These are phyloP conservation scores for Polygonum maritimum DNA, from an alignment of 148 eudicot species.

Conservation along the genomic window DNA sequence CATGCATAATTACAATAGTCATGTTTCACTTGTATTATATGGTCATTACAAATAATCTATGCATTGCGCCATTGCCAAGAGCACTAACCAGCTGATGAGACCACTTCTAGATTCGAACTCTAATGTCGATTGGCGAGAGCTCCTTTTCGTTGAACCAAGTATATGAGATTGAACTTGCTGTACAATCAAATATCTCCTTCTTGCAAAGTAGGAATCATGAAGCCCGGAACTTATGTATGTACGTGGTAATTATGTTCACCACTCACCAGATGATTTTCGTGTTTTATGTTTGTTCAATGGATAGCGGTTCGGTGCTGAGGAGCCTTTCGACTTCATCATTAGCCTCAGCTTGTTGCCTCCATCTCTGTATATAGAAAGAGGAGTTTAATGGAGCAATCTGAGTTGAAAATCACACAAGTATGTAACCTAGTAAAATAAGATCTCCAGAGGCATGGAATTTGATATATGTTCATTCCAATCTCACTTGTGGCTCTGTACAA, in stretches of 20 bases:
- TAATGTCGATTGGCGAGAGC: background rate
- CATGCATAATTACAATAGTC: background rate
- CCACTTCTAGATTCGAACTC: background rate
- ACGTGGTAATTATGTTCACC: background rate
- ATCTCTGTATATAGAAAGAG: conserved; percentile 33
- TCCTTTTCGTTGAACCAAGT: background rate
- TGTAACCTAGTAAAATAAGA: background rate
- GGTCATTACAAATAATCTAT: background rate
- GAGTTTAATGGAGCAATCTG: background rate
- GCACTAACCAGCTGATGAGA: background rate
- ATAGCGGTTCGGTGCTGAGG: conserved; percentile 38
- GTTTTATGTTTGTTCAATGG: conserved; percentile 28
- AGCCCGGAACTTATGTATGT: background rate
- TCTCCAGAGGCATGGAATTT: background rate
- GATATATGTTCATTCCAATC: background rate
- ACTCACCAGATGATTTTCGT: background rate
- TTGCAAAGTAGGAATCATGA: background rate
- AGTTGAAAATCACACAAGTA: background rate
- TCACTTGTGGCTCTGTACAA: background rate
- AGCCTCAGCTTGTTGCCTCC: conserved; percentile 70
- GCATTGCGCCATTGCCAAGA: background rate
- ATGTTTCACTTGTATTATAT: background rate
- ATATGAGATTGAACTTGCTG: background rate
- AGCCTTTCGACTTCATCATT: conserved; percentile 78
- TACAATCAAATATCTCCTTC: background rate